Conservation (phyloP, 768 basidiomycete genomes). For the Panaeolus papilionaceus region DNA sequence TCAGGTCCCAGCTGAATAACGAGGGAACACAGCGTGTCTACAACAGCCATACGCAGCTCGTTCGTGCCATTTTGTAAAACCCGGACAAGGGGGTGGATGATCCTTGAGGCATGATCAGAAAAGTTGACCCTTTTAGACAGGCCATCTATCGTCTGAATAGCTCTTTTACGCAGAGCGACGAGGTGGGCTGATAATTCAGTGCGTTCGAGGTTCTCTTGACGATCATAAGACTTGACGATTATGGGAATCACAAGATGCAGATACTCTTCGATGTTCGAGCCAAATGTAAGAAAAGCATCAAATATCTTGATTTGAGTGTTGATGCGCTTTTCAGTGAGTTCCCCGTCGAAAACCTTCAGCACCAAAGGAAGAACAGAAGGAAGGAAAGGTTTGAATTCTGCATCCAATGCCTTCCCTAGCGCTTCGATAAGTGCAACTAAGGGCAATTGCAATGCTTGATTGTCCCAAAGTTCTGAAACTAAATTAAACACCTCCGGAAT, state of each 20-base stretch:
- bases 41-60: conserved; percentile 83
- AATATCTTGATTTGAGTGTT: conserved; percentile 89
- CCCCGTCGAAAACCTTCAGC: conserved; percentile 91
- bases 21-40: conserved; percentile 93
- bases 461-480: conserved; percentile 92
- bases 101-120: conserved; percentile 95
- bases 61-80: conserved; percentile 77
- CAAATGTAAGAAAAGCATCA: conserved; percentile 94
- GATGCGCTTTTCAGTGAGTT: conserved; percentile 78
- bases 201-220: conserved; percentile 80
- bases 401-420: conserved; percentile 90
- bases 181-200: conserved; percentile 59
- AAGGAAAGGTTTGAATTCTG: conserved; percentile 96
- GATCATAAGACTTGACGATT: conserved; percentile 90
- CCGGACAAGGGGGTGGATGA: conserved; percentile 93
- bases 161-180: conserved; percentile 79
- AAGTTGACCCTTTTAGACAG: conserved; percentile 94
- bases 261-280: conserved; percentile 96
- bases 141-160: conserved; percentile 90
- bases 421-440: conserved; percentile 94
- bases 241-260: conserved; percentile 96
- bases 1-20: conserved; percentile 95
- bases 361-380: conserved; percentile 89
- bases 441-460: conserved; percentile 81
- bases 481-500: conserved; percentile 85